Evolutionary conservation across 352 stramenopile species (phyloP).

Genomic region (Phytophthora ramorum): DNA sequence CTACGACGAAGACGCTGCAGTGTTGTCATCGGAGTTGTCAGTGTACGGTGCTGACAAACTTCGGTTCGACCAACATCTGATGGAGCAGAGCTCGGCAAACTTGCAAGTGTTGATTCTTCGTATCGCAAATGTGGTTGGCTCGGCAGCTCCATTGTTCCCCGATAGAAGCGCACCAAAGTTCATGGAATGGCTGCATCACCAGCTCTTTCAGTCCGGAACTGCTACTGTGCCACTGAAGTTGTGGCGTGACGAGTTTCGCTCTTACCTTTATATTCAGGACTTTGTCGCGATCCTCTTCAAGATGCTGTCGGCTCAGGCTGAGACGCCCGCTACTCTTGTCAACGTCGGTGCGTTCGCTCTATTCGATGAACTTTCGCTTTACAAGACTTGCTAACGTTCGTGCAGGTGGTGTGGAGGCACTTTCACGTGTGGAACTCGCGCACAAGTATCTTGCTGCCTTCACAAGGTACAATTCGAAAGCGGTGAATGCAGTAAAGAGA

Average conservation of each 20-base stretch:
- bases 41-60: slow-evolving; percentile 64
- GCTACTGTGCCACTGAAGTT: slow-evolving; percentile 38
- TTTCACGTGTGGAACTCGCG: slow-evolving; percentile 60
- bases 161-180: slow-evolving; percentile 57
- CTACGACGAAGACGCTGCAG: slow-evolving; percentile 49
- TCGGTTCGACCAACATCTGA: slow-evolving; percentile 53
- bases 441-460: slow-evolving; percentile 36
- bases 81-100: slow-evolving; percentile 9
- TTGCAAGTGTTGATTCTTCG: slow-evolving; percentile 48
- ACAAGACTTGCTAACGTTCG: not conserved
- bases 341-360: slow-evolving; percentile 54
- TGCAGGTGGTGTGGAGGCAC: slow-evolving; percentile 50
- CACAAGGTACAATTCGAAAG: slow-evolving; percentile 3
- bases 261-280: slow-evolving; percentile 64
- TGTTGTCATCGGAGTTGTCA: slow-evolving; percentile 27
- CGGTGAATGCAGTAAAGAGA: slow-evolving; percentile 5
- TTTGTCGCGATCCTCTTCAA: slow-evolving; percentile 48
- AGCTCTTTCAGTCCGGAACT: slow-evolving; percentile 41
- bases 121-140: slow-evolving; percentile 72
- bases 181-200: slow-evolving; percentile 63
- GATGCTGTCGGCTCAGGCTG: slow-evolving; percentile 19
- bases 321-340: slow-evolving; percentile 25
- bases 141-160: slow-evolving; percentile 43
- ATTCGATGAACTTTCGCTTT: not conserved
- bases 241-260: slow-evolving; percentile 73